Conservation (phyloP, 192 early-diverging fungal genomes). For the Linnemannia zychae region DNA sequence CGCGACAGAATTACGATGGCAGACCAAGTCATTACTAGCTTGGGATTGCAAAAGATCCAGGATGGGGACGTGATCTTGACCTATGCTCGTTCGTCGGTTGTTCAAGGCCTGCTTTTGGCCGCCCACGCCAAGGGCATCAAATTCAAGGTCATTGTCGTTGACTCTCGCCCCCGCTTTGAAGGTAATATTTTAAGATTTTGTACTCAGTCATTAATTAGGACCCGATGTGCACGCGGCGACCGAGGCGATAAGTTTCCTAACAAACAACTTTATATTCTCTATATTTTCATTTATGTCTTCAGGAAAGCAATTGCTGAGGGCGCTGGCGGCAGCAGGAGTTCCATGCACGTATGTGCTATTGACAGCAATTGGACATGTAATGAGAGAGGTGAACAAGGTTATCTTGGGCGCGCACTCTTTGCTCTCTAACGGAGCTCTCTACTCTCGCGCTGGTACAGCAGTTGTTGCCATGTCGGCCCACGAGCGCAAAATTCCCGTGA, state of each 20-base stretch:
- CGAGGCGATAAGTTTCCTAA: background rate
- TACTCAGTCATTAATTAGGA: conserved; percentile 6
- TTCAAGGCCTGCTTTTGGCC: conserved; percentile 80
- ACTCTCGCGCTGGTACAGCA: conserved; percentile 92
- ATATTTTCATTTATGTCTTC: background rate
- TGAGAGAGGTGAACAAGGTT: conserved; percentile 92
- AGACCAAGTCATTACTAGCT: conserved; percentile 81
- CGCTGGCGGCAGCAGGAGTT: conserved; percentile 75
- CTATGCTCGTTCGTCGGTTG: conserved; percentile 93
- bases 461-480: conserved; percentile 92
- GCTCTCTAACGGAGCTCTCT: conserved; percentile 92
- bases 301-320: conserved; percentile 76
- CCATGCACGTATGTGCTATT: conserved; percentile 78
- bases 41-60: conserved; percentile 91
- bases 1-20: conserved; percentile 90
- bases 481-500: conserved; percentile 92
- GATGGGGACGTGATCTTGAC: conserved; percentile 94
- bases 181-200: conserved; percentile 61
- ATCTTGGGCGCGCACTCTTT: conserved; percentile 95
- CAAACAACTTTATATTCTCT: background rate
- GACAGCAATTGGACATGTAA: conserved; percentile 79
- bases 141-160: conserved; percentile 94
- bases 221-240: background rate
- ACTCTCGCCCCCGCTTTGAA: conserved; percentile 90
- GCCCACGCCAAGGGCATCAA: conserved; percentile 80